Conservation (phyloP, 805 yeast species). For the Scheffersomyces ergatensis region DNA sequence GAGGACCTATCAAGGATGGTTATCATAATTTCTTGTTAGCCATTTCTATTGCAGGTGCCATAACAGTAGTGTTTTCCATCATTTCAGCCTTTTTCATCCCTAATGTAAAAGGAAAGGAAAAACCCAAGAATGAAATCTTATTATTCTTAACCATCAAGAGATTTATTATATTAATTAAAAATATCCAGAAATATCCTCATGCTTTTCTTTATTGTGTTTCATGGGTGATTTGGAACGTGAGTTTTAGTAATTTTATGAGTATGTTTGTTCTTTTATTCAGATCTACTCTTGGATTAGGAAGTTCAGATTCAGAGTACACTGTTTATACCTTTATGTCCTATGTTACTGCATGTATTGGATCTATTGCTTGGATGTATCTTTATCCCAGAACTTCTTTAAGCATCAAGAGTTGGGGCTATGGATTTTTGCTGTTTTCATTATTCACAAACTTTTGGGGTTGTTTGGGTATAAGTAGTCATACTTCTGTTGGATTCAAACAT, state of each 20-base stretch:
- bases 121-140: constrained; percentile 21
- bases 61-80: constrained; percentile 25
- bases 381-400: constrained; percentile 21
- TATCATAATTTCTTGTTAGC: constrained; percentile 35
- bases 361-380: constrained; percentile 34
- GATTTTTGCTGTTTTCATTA: constrained; percentile 25
- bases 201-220: constrained; percentile 35
- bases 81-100: constrained; percentile 28
- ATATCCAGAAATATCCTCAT: constrained; percentile 26
- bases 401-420: constrained; percentile 36
- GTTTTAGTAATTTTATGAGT: constrained; percentile 30
- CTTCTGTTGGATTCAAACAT: constrained; percentile 36
- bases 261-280: constrained; percentile 36
- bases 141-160: constrained; percentile 25
- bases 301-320: constrained; percentile 36
- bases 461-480: constrained; percentile 24
- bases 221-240: constrained; percentile 43
- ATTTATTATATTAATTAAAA: constrained; percentile 16
- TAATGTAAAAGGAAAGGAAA: constrained; percentile 20
- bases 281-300: constrained; percentile 37
- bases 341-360: constrained; percentile 30
- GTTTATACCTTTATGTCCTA: constrained; percentile 36
- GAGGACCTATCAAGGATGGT: constrained; percentile 20
- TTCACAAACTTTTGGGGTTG: constrained; percentile 40
- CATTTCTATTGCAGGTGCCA: constrained; percentile 35